Evolutionary conservation across 2,329 filamentous ascomycete genomes (phyloP).

Genomic region (Fusarium lyarnte): DNA sequence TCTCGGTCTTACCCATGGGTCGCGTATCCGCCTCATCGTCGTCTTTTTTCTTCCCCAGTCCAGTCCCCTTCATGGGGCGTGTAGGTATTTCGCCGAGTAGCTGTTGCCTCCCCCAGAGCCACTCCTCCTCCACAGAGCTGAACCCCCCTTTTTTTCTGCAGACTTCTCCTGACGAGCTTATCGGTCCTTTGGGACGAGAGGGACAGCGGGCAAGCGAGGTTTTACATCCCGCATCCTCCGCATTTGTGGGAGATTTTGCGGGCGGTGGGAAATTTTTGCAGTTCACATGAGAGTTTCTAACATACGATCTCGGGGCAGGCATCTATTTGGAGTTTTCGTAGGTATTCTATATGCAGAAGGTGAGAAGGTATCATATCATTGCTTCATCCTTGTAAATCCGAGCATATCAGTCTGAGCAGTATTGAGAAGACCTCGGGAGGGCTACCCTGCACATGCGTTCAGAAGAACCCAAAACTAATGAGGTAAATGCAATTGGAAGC

Average conservation of each 20-base stretch:
- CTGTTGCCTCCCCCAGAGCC: conserved; percentile 25
- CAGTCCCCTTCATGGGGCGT: neutral
- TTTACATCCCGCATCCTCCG: conserved; percentile 29
- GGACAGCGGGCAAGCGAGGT: conserved; percentile 18
- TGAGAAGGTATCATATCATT: neutral
- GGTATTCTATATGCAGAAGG: neutral
- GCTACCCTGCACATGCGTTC: neutral
- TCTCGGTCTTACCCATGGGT: conserved; percentile 22
- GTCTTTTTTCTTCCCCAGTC: conserved; percentile 3
- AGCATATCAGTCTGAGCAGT: fast-evolving
- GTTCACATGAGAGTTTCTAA: conserved; percentile 10
- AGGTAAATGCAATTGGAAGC: fast-evolving
- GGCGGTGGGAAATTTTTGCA: conserved; percentile 5
- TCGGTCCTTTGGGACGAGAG: conserved; percentile 23
- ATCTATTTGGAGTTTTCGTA: neutral
- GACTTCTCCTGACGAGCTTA: conserved; percentile 16
- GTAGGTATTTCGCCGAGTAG: neutral
- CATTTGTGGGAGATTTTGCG: conserved; percentile 8
- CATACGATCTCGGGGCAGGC: conserved; percentile 1
- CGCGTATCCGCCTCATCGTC: neutral
- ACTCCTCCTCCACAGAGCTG: conserved; percentile 18
- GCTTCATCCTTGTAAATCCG: neutral
- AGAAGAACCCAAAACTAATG: neutral
- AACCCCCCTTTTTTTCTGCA: conserved; percentile 9
- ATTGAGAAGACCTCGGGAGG: neutral